Conservation (phyloP, 768 basidiomycete genomes). For the Kwoniella heveanensis region DNA sequence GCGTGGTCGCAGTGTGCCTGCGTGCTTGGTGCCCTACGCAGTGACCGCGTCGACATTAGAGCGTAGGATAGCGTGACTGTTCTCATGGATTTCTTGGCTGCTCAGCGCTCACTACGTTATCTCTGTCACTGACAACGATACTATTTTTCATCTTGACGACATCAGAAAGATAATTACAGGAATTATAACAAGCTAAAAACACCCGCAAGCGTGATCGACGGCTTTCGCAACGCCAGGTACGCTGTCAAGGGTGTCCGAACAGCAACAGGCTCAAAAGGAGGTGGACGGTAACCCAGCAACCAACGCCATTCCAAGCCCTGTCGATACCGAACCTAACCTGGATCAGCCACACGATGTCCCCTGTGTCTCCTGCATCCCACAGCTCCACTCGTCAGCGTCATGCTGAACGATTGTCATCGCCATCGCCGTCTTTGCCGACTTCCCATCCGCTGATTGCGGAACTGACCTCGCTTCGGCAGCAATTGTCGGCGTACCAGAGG, state of each 20-base stretch:
- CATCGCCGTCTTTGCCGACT: conserved; percentile 18
- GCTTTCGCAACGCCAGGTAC: too few relatives aligned
- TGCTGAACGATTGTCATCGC: neutral
- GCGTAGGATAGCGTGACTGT: neutral
- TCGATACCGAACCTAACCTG: neutral
- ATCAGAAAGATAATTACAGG: too few relatives aligned
- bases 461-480: conserved; percentile 50
- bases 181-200: too few relatives aligned
- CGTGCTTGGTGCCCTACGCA: neutral
- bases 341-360: conserved; percentile 1
- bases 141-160: too few relatives aligned
- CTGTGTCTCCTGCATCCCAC: conserved; percentile 1
- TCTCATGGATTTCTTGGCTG: too few relatives aligned
- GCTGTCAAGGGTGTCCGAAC: too few relatives aligned
- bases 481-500: conserved; percentile 51
- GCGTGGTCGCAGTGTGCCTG: neutral
- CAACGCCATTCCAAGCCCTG: neutral
- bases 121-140: too few relatives aligned
- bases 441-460: conserved; percentile 54
- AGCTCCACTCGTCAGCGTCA: neutral
- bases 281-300: neutral
- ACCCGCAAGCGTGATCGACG: too few relatives aligned
- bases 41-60: conserved; percentile 5
- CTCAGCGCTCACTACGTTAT: too few relatives aligned
- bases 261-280: neutral